These are phyloP conservation scores for Stenocarpella maydis DNA, from an alignment of 2,329 filamentous ascomycete species.

Conservation along the genomic window DNA sequence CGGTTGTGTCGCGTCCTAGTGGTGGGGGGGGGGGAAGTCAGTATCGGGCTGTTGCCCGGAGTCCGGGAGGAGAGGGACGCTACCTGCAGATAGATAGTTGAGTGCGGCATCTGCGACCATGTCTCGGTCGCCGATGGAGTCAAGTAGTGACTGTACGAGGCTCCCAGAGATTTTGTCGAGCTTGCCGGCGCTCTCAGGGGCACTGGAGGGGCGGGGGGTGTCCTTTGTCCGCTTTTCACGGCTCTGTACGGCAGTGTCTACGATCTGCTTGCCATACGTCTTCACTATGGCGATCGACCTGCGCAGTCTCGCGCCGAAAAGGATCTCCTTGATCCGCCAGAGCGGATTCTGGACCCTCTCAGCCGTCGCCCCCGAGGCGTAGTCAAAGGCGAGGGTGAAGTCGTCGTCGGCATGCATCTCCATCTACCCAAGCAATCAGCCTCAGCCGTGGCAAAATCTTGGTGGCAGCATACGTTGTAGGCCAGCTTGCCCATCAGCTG, in stretches of 20 bases:
- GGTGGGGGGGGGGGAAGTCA: background rate
- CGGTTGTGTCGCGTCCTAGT: constrained; percentile 70
- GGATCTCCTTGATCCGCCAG: constrained; percentile 65
- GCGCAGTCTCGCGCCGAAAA: constrained; percentile 59
- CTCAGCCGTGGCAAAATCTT: background rate
- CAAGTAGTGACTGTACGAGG: constrained; percentile 67
- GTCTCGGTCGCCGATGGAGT: constrained; percentile 61
- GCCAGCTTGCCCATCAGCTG: constrained; percentile 74
- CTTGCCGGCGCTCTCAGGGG: constrained; percentile 38
- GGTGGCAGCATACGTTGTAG: constrained; percentile 57
- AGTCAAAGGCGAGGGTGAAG: constrained; percentile 69
- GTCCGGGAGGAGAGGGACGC: constrained; percentile 7
- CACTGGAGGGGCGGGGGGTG: background rate
- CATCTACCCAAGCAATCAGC: constrained; percentile 53
- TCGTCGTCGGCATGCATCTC: constrained; percentile 69
- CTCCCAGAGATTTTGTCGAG: constrained; percentile 59
- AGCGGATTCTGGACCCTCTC: constrained; percentile 72
- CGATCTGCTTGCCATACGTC: constrained; percentile 64
- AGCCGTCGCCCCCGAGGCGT: constrained; percentile 66
- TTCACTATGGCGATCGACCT: constrained; percentile 59
- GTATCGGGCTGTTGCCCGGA: background rate
- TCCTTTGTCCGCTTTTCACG: constrained; percentile 38
- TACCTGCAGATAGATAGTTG: constrained; percentile 70
- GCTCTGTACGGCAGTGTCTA: constrained; percentile 60
- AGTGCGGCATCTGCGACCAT: constrained; percentile 70